phyloP scores from a whole-genome alignment of 805 yeast species.

The Saturnispora silvae region DNA sequence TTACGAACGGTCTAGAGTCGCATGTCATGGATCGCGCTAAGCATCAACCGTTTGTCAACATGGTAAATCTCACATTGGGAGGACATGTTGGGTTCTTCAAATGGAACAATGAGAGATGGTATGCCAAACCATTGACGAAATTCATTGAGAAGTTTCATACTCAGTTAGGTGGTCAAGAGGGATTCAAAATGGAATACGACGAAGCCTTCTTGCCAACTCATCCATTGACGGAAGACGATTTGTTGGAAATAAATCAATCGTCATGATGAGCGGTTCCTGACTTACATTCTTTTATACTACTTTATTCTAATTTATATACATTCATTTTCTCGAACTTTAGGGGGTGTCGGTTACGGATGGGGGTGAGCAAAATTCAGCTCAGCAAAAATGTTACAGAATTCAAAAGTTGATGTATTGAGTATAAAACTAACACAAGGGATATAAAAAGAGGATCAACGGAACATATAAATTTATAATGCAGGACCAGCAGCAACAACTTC shows the following conservation, averaged over 20 bases:
- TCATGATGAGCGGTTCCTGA: no score
- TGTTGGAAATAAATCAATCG: no score
- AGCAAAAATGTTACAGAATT: no score
- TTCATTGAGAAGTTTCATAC: conserved; percentile 22
- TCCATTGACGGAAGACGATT: conserved; percentile 8
- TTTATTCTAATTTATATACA: no score
- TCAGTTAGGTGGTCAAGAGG: conserved; percentile 8
- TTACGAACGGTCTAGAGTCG: conserved; percentile 36
- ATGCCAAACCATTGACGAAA: conserved; percentile 37
- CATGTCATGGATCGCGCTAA: conserved; percentile 34
- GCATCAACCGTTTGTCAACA: conserved; percentile 47
- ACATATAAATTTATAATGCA: conserved; percentile 34
- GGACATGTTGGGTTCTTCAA: conserved; percentile 81
- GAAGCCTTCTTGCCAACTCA: conserved; percentile 6
- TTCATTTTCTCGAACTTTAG: no score
- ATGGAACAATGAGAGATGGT: conserved; percentile 57
- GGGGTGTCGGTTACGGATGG: no score
- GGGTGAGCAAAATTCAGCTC: no score
- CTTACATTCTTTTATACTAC: no score
- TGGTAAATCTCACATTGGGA: conserved; percentile 56
- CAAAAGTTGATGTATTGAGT: no score
- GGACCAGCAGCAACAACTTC: conserved; percentile 96
- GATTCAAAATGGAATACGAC: conserved; percentile 9
- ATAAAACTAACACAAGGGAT: no score
- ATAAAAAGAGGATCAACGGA: no score